Percentiles rank a stretch among this genome's conserved stretches.
Conservation (phyloP, 108 stramenopile species). For the Nannochloropsis oceanica region DNA sequence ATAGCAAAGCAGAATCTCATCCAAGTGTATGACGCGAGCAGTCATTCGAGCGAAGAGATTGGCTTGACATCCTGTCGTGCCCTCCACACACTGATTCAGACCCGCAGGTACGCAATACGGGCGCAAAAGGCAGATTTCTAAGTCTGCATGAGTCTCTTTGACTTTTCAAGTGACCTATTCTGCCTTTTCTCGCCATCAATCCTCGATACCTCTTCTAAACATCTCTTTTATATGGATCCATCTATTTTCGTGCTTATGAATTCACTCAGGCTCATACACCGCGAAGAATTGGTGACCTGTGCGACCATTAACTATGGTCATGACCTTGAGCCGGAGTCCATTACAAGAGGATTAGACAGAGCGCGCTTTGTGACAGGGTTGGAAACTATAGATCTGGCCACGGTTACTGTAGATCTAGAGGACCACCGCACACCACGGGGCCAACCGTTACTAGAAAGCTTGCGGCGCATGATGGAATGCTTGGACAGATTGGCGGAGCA, state of each 20-base stretch:
- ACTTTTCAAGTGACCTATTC: too few relatives aligned
- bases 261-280: not conserved
- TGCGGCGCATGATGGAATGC: not conserved
- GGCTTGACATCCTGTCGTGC: not conserved
- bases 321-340: not conserved
- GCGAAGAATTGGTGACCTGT: not conserved
- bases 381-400: not conserved
- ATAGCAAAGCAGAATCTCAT: not conserved
- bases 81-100: not conserved
- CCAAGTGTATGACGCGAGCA: not conserved
- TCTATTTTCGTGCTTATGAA: not conserved
- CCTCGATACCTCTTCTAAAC: not conserved
- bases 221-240: not conserved
- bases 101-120: not conserved
- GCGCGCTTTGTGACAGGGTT: not conserved
- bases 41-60: not conserved
- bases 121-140: not conserved
- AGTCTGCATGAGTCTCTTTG: not conserved
- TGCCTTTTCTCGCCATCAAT: not conserved
- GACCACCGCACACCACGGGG: not conserved
- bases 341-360: not conserved
- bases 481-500: not conserved
- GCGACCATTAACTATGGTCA: not conserved
- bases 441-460: not conserved
- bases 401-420: not conserved